A percentile compares a stretch with the other conserved stretches of the same genome.
phyloP scores from a whole-genome alignment of 2,329 filamentous ascomycete genomes.

The Chaetomium sp. region DNA sequence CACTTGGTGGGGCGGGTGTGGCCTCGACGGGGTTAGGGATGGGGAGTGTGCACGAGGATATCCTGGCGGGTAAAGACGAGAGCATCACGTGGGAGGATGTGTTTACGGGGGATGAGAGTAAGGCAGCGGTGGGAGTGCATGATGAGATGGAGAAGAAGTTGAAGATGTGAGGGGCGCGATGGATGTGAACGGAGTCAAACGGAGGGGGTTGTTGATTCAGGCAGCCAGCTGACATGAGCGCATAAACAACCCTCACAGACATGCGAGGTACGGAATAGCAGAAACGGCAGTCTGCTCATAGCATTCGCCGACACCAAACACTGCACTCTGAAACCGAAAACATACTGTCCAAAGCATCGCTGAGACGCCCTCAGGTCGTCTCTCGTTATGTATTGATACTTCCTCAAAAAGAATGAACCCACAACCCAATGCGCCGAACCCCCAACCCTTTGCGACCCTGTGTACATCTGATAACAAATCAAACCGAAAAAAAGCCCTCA shows the following conservation, averaged over 20 bases:
- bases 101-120: constrained; percentile 70
- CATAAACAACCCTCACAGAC: no score
- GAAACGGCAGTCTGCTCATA: no score
- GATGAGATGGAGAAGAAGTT: constrained; percentile 91
- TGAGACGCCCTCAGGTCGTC: not conserved
- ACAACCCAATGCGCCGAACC: constrained; percentile 8
- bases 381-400: constrained; percentile 6
- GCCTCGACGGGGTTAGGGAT: constrained; percentile 25
- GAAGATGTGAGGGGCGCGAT: constrained; percentile 55
- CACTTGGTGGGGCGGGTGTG: constrained; percentile 46
- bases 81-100: constrained; percentile 91
- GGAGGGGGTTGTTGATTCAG: no score
- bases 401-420: not conserved
- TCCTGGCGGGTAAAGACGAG: constrained; percentile 71
- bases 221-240: no score
- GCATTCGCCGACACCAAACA: no score
- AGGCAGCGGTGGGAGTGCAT: constrained; percentile 67
- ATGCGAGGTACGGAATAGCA: no score
- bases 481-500: not conserved
- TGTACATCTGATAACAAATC: not conserved
- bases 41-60: constrained; percentile 78
- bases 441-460: not conserved
- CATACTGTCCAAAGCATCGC: constrained; percentile 1
- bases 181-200: not conserved
- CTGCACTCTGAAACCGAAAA: no score